Evolutionary conservation across 2,329 filamentous ascomycete species (phyloP).

Genomic region (Xylariaceae sp.): DNA sequence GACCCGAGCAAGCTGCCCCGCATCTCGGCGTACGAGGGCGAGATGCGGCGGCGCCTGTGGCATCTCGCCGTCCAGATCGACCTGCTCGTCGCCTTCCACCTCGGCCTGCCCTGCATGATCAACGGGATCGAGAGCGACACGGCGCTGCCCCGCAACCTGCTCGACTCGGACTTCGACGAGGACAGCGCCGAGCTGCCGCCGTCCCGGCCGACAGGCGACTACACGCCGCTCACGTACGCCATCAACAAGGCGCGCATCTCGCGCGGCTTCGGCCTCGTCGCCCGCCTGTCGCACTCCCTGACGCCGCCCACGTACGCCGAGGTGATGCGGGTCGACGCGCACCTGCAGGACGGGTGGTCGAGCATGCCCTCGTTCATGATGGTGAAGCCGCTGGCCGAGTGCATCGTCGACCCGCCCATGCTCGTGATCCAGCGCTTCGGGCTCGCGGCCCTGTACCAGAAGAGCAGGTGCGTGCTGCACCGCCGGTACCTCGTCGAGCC

Average conservation of each 20-base stretch:
- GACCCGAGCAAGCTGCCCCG: conserved; percentile 47
- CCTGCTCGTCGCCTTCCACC: conserved; percentile 59
- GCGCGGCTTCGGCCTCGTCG: conserved; percentile 45
- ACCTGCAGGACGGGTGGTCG: conserved; percentile 41
- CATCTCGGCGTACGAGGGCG: conserved; percentile 47
- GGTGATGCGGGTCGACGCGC: conserved; percentile 42
- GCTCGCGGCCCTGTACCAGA: conserved; percentile 47
- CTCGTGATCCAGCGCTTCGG: conserved; percentile 50
- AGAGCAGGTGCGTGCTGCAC: conserved; percentile 51
- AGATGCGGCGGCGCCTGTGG: conserved; percentile 51
- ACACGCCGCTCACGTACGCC: conserved; percentile 53
- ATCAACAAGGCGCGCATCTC: conserved; percentile 46
- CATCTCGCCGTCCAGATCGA: conserved; percentile 54
- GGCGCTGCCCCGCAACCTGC: conserved; percentile 53
- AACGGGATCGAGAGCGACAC: conserved; percentile 60
- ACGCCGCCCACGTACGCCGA: conserved; percentile 43
- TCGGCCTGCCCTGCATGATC: conserved; percentile 63
- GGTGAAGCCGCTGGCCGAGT: conserved; percentile 43
- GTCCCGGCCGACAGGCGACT: conserved; percentile 50
- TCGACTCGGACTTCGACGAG: conserved; percentile 60
- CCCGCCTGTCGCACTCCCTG: conserved; percentile 44
- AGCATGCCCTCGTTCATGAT: conserved; percentile 44
- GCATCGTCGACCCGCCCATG: conserved; percentile 42
- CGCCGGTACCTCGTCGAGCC: conserved; percentile 46
- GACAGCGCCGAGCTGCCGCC: conserved; percentile 49